Evolutionary conservation across 495 filamentous ascomycete genomes (phyloP).

Genomic region (Cenococcum geophilum): DNA sequence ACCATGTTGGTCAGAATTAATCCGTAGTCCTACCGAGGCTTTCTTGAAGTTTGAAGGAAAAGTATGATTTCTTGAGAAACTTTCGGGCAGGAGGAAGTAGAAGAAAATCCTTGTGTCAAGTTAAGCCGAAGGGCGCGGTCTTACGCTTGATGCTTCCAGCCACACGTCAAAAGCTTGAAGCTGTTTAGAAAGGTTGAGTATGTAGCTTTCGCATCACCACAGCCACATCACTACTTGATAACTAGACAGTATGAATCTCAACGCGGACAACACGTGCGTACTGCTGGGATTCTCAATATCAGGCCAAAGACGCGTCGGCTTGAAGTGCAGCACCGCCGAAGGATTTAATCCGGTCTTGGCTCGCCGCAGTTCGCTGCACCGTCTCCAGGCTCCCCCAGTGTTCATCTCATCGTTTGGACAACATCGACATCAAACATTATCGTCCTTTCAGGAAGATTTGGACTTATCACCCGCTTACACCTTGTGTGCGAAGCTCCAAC

Average conservation of each 20-base stretch:
- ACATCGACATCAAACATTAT: background rate
- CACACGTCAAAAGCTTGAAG: background rate
- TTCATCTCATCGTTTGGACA: background rate
- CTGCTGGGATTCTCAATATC: background rate
- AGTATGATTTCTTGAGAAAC: background rate
- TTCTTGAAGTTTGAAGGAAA: background rate
- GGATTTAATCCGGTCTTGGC: constrained; percentile 8
- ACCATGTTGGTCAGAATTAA: constrained; percentile 48
- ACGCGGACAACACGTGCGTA: too few relatives aligned
- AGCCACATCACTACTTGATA: too few relatives aligned
- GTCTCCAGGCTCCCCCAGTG: background rate
- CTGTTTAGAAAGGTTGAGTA: too few relatives aligned
- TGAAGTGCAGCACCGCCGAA: background rate
- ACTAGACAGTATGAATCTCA: too few relatives aligned
- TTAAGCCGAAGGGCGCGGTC: constrained; percentile 10
- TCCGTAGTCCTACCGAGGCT: background rate
- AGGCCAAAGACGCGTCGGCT: background rate
- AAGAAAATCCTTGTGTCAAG: constrained; percentile 9
- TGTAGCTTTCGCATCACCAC: too few relatives aligned
- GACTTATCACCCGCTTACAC: background rate
- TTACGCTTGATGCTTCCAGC: background rate
- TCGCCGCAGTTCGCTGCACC: background rate
- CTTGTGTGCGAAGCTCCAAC: background rate
- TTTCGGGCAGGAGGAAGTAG: background rate
- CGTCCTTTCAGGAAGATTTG: too few relatives aligned